A percentile compares a stretch with the other conserved stretches of the same genome.
Conservation (phyloP, 495 filamentous ascomycete species). For the Baudoinia panamericana region DNA sequence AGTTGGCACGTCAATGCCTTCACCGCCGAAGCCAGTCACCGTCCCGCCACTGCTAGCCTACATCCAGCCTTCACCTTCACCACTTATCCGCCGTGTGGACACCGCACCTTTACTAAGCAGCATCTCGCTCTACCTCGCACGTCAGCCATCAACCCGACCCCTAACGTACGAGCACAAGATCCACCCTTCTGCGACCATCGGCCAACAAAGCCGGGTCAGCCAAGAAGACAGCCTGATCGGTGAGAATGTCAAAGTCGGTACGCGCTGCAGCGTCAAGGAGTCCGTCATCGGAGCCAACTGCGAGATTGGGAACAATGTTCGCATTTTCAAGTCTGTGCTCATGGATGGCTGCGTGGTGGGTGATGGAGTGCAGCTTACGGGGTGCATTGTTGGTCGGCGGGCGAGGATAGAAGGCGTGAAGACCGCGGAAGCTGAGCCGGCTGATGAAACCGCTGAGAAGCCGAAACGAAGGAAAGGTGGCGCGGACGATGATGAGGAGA, state of each 20-base stretch:
- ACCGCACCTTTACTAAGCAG: conserved; percentile 66
- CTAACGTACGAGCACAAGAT: conserved; percentile 67
- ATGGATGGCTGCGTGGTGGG: conserved; percentile 84
- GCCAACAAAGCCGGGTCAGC: conserved; percentile 56
- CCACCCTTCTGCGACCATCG: conserved; percentile 62
- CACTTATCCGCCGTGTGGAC: conserved; percentile 72
- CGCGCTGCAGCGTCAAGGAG: conserved; percentile 76
- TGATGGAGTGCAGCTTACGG: conserved; percentile 60
- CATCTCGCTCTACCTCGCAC: conserved; percentile 75
- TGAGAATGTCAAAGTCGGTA: conserved; percentile 72
- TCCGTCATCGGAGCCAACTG: conserved; percentile 75
- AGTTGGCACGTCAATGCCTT: conserved; percentile 16
- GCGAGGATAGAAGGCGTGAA: conserved; percentile 52
- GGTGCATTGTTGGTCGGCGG: conserved; percentile 67
- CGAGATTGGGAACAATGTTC: conserved; percentile 66
- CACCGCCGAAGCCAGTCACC: conserved; percentile 8
- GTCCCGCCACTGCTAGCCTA: conserved; percentile 68
- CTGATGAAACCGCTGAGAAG: conserved; percentile 39
- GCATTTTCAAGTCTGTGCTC: conserved; percentile 65
- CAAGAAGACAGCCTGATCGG: conserved; percentile 69
- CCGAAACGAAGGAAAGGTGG: conserved; percentile 58
- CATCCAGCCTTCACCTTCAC: conserved; percentile 42
- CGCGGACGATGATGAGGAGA: conserved; percentile 39
- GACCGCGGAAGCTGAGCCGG: conserved; percentile 32
- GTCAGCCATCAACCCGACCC: conserved; percentile 42